Evolutionary conservation across 2,329 filamentous ascomycete species (phyloP), one percentile per base, ranked within the genome.

Genomic region (Aspergillus luchuensis): DNA sequence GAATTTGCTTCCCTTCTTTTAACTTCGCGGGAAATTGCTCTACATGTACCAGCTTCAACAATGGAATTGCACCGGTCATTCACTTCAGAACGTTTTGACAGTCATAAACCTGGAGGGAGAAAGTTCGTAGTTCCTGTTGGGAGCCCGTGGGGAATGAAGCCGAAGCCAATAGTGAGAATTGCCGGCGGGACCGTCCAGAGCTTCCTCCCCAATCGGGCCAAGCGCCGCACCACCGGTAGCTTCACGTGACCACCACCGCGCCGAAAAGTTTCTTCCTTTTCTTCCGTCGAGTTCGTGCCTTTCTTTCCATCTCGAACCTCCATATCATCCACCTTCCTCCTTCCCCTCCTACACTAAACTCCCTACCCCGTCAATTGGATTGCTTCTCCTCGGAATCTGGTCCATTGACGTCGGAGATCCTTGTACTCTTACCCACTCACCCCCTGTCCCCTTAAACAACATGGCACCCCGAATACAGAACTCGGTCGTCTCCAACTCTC

Each of bases 381-480:
- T 30, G 56, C 41, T 5, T 51, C 30, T 52, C 17, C 36, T 48
- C 53, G 10, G 39, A 38, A 21, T 48, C 43, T 48, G 52, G 63
- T 56, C 25, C 23, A n/a, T 50, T 50, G 47, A 19, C 47, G n/a
- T 50, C 25, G 4, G 25, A 8, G 8, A 8, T 17, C 17, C 47
- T 19, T 17, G 5, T 11, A 8, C 25, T 10, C n/a, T 23, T 13
- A 30, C 8, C 47, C 47, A n/a, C 25, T 28, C 15, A 17, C 10
- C 8, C 47, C 13, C 47, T 11, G 1, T 25, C 28, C 15, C 8
- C 25, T 15, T 17, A 19, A 10, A 2, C 59, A 58, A 21, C 49
- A 79, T 79, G 76, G 72, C 76, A 66, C 75, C 75, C 30, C 73
- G 76, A 71, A 70, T 79, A 72, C 71, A 75, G 60, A 73, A 65